phyloP scores from a whole-genome alignment of 2,329 filamentous ascomycete genomes.

The Fusarium nurragi region DNA sequence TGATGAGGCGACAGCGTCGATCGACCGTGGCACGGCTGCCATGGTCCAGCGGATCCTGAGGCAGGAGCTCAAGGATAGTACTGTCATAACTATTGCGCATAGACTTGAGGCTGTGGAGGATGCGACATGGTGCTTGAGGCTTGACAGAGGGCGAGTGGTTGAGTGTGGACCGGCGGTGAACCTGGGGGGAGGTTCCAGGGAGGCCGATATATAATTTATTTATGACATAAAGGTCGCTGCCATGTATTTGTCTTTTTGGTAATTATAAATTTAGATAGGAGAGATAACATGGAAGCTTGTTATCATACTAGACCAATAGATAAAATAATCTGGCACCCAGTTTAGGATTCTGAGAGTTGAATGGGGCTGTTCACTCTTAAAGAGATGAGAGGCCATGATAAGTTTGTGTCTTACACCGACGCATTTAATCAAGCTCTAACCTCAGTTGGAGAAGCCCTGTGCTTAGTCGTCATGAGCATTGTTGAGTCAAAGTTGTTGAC shows the following conservation, averaged over 20 bases:
- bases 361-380: background rate
- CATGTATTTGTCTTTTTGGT: background rate
- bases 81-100: slow-evolving; percentile 74
- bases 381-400: background rate
- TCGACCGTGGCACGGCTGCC: slow-evolving; percentile 67
- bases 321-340: background rate
- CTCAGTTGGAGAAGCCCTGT: background rate
- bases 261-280: background rate
- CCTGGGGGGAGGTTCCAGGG: background rate
- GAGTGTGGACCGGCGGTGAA: slow-evolving; percentile 55
- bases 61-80: slow-evolving; percentile 63
- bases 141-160: slow-evolving; percentile 63
- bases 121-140: slow-evolving; percentile 63
- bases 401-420: too few species aligned
- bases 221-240: background rate
- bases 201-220: background rate
- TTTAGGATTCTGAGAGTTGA: background rate
- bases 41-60: slow-evolving; percentile 67
- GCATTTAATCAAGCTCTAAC: background rate
- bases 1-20: slow-evolving; percentile 73
- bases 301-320: background rate
- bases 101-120: slow-evolving; percentile 69
- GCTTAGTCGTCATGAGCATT: too few species aligned
- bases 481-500: too few species aligned
- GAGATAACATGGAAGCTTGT: background rate